Conservation (phyloP, 2,329 filamentous ascomycete species). For the Arthrobotrys iridis region DNA sequence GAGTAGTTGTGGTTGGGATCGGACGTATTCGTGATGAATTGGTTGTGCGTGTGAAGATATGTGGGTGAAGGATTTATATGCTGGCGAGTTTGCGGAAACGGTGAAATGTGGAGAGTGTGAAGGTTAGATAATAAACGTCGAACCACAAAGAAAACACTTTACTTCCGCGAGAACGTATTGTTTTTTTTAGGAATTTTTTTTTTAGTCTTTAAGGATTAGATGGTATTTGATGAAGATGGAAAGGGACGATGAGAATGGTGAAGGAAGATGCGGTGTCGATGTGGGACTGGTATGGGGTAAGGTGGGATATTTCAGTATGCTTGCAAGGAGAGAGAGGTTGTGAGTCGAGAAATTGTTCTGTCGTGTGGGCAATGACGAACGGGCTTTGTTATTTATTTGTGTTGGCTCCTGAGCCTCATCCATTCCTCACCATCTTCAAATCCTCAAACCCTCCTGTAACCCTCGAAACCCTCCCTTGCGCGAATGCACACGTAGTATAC, state of each 20-base stretch:
- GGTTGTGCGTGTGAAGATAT: neutral
- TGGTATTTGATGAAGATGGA: neutral
- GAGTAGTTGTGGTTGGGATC: neutral
- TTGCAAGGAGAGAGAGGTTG: neutral
- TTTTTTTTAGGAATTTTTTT: too few species aligned
- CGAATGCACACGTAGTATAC: neutral
- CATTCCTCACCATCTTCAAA: slow-evolving; percentile 4
- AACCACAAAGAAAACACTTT: neutral
- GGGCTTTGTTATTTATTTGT: slow-evolving; percentile 13
- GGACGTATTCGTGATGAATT: slow-evolving; percentile 3
- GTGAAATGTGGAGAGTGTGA: neutral
- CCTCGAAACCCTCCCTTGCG: neutral
- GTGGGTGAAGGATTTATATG: neutral
- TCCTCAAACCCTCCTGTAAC: neutral
- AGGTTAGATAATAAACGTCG: neutral
- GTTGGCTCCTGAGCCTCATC: slow-evolving; percentile 1
- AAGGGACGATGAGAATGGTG: neutral
- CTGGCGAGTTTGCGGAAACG: neutral
- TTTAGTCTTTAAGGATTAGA: neutral
- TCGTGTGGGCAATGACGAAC: slow-evolving; percentile 29
- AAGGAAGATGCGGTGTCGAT: neutral
- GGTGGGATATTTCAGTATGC: slow-evolving; percentile 1
- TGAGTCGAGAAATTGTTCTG: slow-evolving; percentile 49
- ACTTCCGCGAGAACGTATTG: neutral
- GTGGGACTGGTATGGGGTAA: neutral